phyloP scores from a whole-genome alignment of 495 filamentous ascomycete genomes.

The Margaritispora aquatica region DNA sequence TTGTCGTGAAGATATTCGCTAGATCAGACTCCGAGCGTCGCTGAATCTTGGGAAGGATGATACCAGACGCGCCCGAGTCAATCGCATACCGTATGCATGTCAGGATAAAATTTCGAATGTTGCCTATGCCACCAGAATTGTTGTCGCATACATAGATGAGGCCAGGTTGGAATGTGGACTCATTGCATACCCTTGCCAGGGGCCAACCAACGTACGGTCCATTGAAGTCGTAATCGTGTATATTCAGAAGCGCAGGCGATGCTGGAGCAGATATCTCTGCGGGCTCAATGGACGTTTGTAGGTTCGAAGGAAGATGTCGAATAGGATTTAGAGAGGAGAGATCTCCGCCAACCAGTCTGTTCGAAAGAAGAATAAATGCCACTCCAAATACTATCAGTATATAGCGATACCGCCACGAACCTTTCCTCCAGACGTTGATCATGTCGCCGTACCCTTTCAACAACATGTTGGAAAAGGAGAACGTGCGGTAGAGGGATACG shows the following conservation, averaged over 20 bases:
- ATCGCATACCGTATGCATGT: constrained; percentile 27
- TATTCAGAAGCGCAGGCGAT: not conserved
- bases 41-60: constrained; percentile 21
- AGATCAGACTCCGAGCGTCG: constrained; percentile 11
- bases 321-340: not conserved
- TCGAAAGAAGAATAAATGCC: not conserved
- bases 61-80: constrained; percentile 19
- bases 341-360: not conserved
- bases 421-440: not conserved
- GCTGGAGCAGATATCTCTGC: not conserved
- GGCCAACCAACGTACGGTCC: constrained; percentile 35
- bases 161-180: constrained; percentile 31
- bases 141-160: constrained; percentile 42
- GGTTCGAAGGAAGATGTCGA: not conserved
- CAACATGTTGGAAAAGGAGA: not conserved
- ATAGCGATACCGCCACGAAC: not conserved
- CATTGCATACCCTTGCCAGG: constrained; percentile 36
- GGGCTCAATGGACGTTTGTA: not conserved
- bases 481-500: not conserved
- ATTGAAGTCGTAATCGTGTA: constrained; percentile 21
- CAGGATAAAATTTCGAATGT: constrained; percentile 46
- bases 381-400: not conserved
- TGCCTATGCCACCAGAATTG: constrained; percentile 46
- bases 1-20: constrained; percentile 14
- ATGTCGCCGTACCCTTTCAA: not conserved